A percentile compares a stretch with the other conserved stretches of the same genome.
These are phyloP conservation scores for Coprinellus aureogranulatus DNA, from an alignment of 768 basidiomycete species.

Conservation along the genomic window DNA sequence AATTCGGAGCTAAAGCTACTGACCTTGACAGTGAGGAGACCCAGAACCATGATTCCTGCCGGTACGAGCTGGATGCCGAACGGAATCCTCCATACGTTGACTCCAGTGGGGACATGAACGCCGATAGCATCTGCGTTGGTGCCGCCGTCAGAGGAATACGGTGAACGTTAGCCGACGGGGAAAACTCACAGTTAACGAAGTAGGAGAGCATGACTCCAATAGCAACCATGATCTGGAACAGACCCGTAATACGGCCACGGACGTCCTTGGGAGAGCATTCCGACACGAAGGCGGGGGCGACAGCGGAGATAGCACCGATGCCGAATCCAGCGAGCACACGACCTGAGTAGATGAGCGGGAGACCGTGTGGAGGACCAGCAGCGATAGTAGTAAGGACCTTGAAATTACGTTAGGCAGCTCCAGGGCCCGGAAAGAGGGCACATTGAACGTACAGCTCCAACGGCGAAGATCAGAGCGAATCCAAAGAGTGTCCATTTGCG, in stretches of 20 bases:
- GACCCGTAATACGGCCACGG: constrained; percentile 79
- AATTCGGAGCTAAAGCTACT: neutral
- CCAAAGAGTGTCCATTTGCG: constrained; percentile 60
- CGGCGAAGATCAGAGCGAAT: constrained; percentile 60
- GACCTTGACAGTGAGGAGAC: constrained; percentile 65
- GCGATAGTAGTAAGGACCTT: constrained; percentile 74
- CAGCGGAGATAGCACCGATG: constrained; percentile 79
- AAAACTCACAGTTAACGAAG: constrained; percentile 68
- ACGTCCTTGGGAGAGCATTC: constrained; percentile 87
- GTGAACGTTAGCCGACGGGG: neutral
- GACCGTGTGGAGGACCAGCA: constrained; percentile 45
- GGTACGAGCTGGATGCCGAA: constrained; percentile 76
- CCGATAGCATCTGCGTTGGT: constrained; percentile 52
- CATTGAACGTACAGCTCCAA: constrained; percentile 65
- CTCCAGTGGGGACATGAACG: constrained; percentile 45
- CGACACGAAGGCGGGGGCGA: constrained; percentile 82
- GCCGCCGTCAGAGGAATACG: neutral
- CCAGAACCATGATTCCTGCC: constrained; percentile 66
- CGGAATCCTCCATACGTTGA: constrained; percentile 65
- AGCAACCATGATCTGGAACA: constrained; percentile 85
- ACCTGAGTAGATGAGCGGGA: constrained; percentile 74
- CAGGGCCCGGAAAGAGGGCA: neutral
- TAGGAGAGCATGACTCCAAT: constrained; percentile 84
- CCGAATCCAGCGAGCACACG: constrained; percentile 79
- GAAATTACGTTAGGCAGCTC: neutral